Conservation (phyloP, 768 basidiomycete species). For the Leccinum incarnatum region DNA sequence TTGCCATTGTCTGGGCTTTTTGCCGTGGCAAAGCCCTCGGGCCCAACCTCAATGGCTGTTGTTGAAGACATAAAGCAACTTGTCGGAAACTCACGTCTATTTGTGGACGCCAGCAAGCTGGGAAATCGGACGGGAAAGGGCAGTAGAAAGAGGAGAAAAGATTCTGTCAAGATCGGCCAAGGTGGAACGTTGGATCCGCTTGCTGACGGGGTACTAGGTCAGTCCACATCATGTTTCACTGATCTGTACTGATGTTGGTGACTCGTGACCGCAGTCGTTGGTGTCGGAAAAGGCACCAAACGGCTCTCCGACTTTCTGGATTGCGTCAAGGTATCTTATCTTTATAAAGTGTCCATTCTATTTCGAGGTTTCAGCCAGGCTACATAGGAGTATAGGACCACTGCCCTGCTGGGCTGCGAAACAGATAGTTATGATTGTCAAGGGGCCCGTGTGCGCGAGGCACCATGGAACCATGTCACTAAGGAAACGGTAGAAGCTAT, state of each 20-base stretch:
- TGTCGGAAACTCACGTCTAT: conserved; percentile 73
- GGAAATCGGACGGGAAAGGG: conserved; percentile 49
- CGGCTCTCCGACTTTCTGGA: conserved; percentile 77
- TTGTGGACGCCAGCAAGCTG: conserved; percentile 57
- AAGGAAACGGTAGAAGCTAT: conserved; percentile 66
- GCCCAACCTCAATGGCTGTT: conserved; percentile 88
- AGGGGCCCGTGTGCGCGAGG: conserved; percentile 73
- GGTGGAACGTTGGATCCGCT: conserved; percentile 96
- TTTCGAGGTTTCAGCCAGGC: conserved; percentile 17
- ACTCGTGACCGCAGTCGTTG: conserved; percentile 60
- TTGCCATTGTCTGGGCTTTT: conserved; percentile 81
- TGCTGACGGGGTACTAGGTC: conserved; percentile 92
- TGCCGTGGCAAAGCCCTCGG: conserved; percentile 88
- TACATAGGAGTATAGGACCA: conserved; percentile 83
- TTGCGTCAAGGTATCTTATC: conserved; percentile 72
- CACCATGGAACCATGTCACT: conserved; percentile 84
- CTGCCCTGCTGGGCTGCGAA: conserved; percentile 88
- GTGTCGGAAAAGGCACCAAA: conserved; percentile 88
- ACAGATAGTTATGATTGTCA: conserved; percentile 95
- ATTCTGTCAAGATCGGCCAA: conserved; percentile 79
- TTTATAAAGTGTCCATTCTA: neutral
- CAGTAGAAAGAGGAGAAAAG: conserved; percentile 38
- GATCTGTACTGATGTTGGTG: neutral
- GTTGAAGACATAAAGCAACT: conserved; percentile 83
- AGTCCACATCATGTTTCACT: conserved; percentile 14